Percentiles rank a stretch among this genome's conserved stretches.
Evolutionary conservation across 441 rosid genomes (phyloP).

Genomic region (Bruguiera hainesii): DNA sequence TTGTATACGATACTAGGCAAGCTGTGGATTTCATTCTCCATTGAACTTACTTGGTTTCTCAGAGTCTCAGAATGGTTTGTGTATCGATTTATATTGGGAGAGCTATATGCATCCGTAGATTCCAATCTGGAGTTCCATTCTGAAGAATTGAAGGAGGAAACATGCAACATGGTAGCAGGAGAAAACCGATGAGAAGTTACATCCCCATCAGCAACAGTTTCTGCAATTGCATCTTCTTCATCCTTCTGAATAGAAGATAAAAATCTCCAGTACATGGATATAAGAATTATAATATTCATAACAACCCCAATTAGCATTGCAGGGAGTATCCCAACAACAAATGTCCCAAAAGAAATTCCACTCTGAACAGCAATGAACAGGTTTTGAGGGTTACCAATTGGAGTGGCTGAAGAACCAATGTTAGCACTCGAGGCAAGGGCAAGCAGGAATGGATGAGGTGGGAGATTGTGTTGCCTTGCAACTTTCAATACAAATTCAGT

Average conservation of each 20-base stretch:
- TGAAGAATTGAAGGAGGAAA: slow-evolving; percentile 32
- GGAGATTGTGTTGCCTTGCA: slow-evolving; percentile 68
- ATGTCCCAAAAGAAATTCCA: slow-evolving; percentile 49
- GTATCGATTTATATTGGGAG: slow-evolving; percentile 13
- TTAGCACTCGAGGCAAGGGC: slow-evolving; percentile 82
- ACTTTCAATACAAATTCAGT: slow-evolving; percentile 75
- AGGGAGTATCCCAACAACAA: slow-evolving; percentile 55
- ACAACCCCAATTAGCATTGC: slow-evolving; percentile 58
- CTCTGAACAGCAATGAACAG: slow-evolving; percentile 72
- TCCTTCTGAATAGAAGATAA: slow-evolving; percentile 48
- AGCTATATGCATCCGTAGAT: slow-evolving; percentile 16
- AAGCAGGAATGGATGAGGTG: slow-evolving; percentile 66
- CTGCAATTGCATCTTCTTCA: slow-evolving; percentile 36
- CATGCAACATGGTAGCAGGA: slow-evolving; percentile 55
- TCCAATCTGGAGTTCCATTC: slow-evolving; percentile 40
- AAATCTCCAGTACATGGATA: slow-evolving; percentile 56
- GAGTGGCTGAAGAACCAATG: slow-evolving; percentile 83
- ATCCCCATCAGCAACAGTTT: slow-evolving; percentile 40
- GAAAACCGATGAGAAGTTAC: slow-evolving; percentile 48
- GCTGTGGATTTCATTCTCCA: slow-evolving; percentile 35
- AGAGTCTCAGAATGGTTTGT: slow-evolving; percentile 24
- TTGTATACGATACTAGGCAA: slow-evolving; percentile 3
- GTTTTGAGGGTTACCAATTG: slow-evolving; percentile 88
- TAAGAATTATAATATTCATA: slow-evolving; percentile 51
- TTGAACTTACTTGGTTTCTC: slow-evolving; percentile 33